Evolutionary conservation across 2,329 filamentous ascomycete species (phyloP).

Genomic region (Truncatella angustata): DNA sequence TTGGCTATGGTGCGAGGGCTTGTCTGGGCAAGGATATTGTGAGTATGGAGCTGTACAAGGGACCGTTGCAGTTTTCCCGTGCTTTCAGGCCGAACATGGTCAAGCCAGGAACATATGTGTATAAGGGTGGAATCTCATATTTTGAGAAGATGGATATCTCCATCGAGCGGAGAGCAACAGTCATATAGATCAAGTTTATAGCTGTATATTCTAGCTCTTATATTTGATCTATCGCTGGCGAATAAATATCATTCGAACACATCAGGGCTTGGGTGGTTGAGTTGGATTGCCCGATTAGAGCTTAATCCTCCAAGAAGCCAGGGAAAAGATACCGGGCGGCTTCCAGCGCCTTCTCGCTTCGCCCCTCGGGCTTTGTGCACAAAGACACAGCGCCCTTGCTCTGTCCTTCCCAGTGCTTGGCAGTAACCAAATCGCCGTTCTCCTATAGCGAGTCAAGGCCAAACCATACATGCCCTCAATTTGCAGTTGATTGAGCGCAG

Average conservation of each 20-base stretch:
- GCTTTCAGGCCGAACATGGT: constrained; percentile 32
- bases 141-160: constrained; percentile 39
- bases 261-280: no score
- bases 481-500: no score
- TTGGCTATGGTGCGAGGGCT: constrained; percentile 46
- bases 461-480: no score
- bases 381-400: constrained; percentile 75
- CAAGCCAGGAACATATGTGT: constrained; percentile 31
- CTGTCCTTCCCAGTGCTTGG: constrained; percentile 76
- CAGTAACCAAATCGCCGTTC: constrained; percentile 71
- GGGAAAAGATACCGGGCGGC: constrained; percentile 87
- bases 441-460: no score
- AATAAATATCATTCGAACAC: no score
- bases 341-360: constrained; percentile 71
- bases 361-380: constrained; percentile 78
- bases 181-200: no score
- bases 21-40: constrained; percentile 50
- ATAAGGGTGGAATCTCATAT: constrained; percentile 41
- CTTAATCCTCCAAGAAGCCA: constrained; percentile 61
- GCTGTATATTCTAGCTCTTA: no score
- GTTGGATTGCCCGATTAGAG: no score
- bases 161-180: constrained; percentile 18
- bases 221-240: no score
- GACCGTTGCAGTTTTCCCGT: constrained; percentile 38
- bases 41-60: constrained; percentile 52